Conservation (phyloP, 306 rosid genomes). For the Biancaea sappan region DNA sequence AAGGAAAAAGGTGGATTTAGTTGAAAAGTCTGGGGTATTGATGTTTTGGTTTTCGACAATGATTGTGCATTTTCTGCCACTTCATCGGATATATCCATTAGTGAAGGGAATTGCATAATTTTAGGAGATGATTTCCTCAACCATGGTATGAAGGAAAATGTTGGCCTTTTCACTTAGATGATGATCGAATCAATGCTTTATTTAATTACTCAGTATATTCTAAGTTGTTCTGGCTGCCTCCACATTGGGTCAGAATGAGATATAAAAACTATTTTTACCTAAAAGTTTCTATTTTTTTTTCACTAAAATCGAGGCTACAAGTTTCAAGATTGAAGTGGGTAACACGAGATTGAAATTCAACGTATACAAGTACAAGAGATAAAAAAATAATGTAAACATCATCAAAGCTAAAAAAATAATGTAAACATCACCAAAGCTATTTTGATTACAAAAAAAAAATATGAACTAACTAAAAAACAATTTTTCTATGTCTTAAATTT, state of each 20-base stretch:
- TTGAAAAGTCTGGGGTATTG: constrained; percentile 57
- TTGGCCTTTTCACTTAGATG: constrained; percentile 58
- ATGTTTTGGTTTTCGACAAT: constrained; percentile 73
- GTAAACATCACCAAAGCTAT: too few relatives aligned
- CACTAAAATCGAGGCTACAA: too few relatives aligned
- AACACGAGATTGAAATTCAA: too few relatives aligned
- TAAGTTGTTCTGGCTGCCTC: constrained; percentile 79
- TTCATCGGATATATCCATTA: constrained; percentile 45
- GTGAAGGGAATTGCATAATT: constrained; percentile 61
- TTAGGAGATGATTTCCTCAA: constrained; percentile 58
- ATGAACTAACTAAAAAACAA: too few relatives aligned
- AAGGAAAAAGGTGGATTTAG: constrained; percentile 60
- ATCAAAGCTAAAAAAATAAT: too few relatives aligned
- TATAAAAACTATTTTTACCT: too few relatives aligned
- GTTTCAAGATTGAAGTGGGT: too few relatives aligned
- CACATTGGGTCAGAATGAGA: constrained; percentile 54
- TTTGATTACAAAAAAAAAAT: too few relatives aligned
- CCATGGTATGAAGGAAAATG: constrained; percentile 26
- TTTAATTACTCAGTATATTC: constrained; percentile 48
- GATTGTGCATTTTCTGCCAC: constrained; percentile 69
- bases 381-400: too few relatives aligned
- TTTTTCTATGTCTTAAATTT: too few relatives aligned
- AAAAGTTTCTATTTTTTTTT: too few relatives aligned
- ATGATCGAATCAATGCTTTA: constrained; percentile 48
- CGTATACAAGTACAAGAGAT: too few relatives aligned